Evolutionary conservation across 257 asterid species (phyloP).

Genomic region (Petunia axillaris): DNA sequence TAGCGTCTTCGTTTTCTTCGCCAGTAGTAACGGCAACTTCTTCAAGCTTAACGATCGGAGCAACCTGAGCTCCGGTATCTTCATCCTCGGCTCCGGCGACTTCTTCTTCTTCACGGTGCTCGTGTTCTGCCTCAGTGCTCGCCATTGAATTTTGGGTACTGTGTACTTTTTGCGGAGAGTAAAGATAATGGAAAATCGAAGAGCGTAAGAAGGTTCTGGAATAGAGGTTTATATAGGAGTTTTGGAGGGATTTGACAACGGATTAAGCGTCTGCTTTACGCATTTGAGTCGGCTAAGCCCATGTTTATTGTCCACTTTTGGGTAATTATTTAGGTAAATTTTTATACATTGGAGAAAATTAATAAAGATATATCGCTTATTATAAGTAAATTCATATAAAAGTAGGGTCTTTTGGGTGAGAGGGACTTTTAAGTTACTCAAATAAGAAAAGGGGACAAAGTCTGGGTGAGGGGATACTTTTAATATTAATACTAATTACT

Average conservation of each 20-base stretch:
- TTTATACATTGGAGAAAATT: no score
- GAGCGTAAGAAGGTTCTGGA: not conserved
- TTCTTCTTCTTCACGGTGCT: slow-evolving; percentile 51
- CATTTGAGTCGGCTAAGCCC: not conserved
- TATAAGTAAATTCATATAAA: no score
- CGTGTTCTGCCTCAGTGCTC: slow-evolving; percentile 43
- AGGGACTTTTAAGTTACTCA: no score
- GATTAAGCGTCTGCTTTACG: slow-evolving; percentile 17
- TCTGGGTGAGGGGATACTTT: no score
- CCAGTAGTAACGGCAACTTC: slow-evolving; percentile 65
- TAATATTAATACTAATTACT: no score
- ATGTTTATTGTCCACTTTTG: no score
- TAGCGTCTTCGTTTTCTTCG: slow-evolving; percentile 57
- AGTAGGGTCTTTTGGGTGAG: no score
- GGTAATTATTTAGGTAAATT: no score
- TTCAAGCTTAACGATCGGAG: slow-evolving; percentile 61
- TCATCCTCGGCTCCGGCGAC: slow-evolving; percentile 56
- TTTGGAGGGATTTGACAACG: not conserved
- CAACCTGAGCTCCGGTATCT: slow-evolving; percentile 73
- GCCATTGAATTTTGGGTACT: slow-evolving; percentile 34
- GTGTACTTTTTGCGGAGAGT: not conserved
- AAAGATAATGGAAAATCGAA: no score
- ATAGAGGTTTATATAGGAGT: slow-evolving; percentile 17
- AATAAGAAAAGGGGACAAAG: no score
- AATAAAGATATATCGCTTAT: no score